A percentile compares a stretch with the other conserved stretches of the same genome.
Evolutionary conservation across 2,329 filamentous ascomycete genomes (phyloP).

Genomic region (Metarhizium humberi): DNA sequence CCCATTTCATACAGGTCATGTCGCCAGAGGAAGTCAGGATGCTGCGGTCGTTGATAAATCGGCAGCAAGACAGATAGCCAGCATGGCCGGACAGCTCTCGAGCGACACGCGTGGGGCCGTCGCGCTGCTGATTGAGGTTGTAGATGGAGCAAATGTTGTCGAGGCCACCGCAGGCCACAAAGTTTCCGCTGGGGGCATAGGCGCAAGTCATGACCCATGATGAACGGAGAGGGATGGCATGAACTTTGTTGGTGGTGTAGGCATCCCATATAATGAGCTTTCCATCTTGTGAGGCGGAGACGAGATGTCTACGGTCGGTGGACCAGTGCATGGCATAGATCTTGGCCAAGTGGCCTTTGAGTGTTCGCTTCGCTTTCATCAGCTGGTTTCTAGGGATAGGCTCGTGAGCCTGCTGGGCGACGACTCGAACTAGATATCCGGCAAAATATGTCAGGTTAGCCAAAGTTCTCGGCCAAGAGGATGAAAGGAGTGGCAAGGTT

Average conservation of each 20-base stretch:
- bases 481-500: neutral
- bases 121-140: constrained; percentile 87
- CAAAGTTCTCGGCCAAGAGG: neutral
- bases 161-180: constrained; percentile 93
- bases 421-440: constrained; percentile 64
- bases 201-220: constrained; percentile 99
- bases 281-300: constrained; percentile 96
- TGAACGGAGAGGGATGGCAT: constrained; percentile 92
- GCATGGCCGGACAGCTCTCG: constrained; percentile 94
- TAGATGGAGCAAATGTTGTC: constrained; percentile 99
- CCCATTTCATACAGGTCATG: constrained; percentile 99
- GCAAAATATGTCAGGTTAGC: constrained; percentile 14
- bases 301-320: constrained; percentile 90
- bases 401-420: constrained; percentile 88
- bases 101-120: constrained; percentile 94
- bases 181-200: constrained; percentile 96
- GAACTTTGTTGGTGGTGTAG: constrained; percentile 99
- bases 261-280: constrained; percentile 99
- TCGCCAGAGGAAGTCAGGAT: constrained; percentile 97
- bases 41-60: constrained; percentile 96
- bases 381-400: constrained; percentile 79
- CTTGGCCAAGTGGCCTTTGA: constrained; percentile 97
- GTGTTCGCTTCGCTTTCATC: constrained; percentile 94
- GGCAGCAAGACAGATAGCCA: constrained; percentile 94
- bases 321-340: constrained; percentile 99